A percentile compares a stretch with the other conserved stretches of the same genome.
These are phyloP conservation scores for Colletotrichum ledebouriae DNA, from an alignment of 2,329 filamentous ascomycete genomes.

Conservation along the genomic window DNA sequence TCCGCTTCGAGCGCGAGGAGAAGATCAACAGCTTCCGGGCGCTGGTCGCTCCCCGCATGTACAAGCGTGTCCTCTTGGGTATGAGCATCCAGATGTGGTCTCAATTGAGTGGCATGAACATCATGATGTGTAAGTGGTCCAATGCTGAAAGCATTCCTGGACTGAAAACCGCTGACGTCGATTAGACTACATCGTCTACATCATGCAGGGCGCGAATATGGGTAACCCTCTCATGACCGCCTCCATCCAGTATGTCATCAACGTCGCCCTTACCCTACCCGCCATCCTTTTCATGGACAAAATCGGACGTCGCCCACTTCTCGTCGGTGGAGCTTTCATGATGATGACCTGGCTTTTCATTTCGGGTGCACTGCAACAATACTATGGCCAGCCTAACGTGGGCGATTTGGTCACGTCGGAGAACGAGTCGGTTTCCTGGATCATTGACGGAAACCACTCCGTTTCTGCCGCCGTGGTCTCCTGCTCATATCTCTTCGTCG, in stretches of 20 bases:
- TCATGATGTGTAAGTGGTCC: constrained; percentile 62
- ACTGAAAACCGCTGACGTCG: constrained; percentile 1
- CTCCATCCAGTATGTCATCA: constrained; percentile 75
- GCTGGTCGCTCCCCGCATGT: constrained; percentile 63
- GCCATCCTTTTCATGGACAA: constrained; percentile 72
- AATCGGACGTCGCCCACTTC: constrained; percentile 68
- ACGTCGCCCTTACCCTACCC: constrained; percentile 70
- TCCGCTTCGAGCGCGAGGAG: constrained; percentile 67
- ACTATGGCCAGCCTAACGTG: constrained; percentile 66
- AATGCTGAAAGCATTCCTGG: background rate
- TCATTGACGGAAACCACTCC: constrained; percentile 63
- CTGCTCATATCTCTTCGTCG: constrained; percentile 75
- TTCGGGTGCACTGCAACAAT: constrained; percentile 72
- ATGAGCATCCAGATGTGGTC: constrained; percentile 72
- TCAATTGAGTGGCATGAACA: constrained; percentile 71
- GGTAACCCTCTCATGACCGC: constrained; percentile 69
- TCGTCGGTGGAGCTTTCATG: constrained; percentile 68
- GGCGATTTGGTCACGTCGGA: constrained; percentile 52
- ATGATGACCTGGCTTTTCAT: constrained; percentile 74
- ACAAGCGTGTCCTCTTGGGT: constrained; percentile 69
- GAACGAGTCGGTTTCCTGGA: constrained; percentile 68
- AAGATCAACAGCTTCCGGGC: constrained; percentile 62
- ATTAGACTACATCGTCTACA: constrained; percentile 69
- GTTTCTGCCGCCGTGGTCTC: constrained; percentile 75
- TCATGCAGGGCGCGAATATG: constrained; percentile 70